Conservation (phyloP, 2,329 filamentous ascomycete species). For the Alternaria novae-zelandiae region DNA sequence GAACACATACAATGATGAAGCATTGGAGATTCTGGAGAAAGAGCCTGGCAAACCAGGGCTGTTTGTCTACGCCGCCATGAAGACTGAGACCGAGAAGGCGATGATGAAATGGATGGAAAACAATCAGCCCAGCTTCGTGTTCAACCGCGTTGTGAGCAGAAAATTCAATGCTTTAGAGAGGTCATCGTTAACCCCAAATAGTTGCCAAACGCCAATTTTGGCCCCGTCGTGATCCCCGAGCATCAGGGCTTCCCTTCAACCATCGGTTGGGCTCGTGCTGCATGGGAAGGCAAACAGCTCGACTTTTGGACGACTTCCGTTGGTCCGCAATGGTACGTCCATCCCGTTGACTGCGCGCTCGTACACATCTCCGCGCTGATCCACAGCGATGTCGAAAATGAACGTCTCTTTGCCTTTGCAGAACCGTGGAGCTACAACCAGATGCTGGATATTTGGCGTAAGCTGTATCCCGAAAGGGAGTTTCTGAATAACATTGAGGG, state of each 20-base stretch:
- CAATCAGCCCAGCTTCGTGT: constrained; percentile 52
- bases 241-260: constrained; percentile 43
- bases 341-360: constrained; percentile 46
- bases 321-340: constrained; percentile 29
- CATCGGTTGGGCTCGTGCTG: constrained; percentile 30
- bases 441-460: constrained; percentile 49
- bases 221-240: constrained; percentile 44
- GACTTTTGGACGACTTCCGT: constrained; percentile 21
- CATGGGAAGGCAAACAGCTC: constrained; percentile 44
- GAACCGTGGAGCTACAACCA: constrained; percentile 56
- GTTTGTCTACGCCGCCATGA: constrained; percentile 55
- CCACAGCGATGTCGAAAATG: constrained; percentile 52
- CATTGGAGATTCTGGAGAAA: constrained; percentile 33
- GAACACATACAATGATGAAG: constrained; percentile 49
- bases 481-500: constrained; percentile 37
- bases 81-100: constrained; percentile 55
- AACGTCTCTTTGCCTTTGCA: constrained; percentile 63
- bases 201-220: constrained; percentile 47
- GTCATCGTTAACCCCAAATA: constrained; percentile 6
- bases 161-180: accelerated
- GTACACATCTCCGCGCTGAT: constrained; percentile 62
- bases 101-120: constrained; percentile 56
- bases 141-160: constrained; percentile 47
- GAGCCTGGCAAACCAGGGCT: constrained; percentile 27
- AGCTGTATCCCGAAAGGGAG: constrained; percentile 48